Conservation (phyloP, 352 stramenopile species). For the Phytopythium helicoides region DNA sequence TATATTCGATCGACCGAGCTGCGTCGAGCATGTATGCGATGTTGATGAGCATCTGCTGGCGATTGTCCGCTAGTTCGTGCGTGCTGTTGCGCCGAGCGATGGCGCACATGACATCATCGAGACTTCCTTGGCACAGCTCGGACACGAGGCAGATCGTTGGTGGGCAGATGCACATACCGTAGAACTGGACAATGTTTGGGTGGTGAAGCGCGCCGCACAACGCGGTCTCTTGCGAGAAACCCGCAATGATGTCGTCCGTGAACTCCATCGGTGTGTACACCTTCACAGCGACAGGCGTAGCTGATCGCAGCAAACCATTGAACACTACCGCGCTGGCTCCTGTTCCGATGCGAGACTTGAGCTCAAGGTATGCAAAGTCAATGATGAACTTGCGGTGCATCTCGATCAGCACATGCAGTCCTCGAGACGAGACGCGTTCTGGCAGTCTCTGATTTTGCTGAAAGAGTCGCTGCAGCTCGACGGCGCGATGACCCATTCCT, state of each 20-base stretch:
- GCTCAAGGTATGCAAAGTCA: slow-evolving; percentile 60
- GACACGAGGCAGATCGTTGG: slow-evolving; percentile 68
- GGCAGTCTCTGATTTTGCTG: slow-evolving; percentile 41
- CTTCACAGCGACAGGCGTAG: slow-evolving; percentile 57
- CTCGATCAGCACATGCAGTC: slow-evolving; percentile 63
- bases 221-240: slow-evolving; percentile 58
- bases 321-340: slow-evolving; percentile 51
- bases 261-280: slow-evolving; percentile 66
- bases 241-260: slow-evolving; percentile 50
- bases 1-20: slow-evolving; percentile 59
- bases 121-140: slow-evolving; percentile 58
- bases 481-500: slow-evolving; percentile 44
- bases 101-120: slow-evolving; percentile 51
- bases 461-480: slow-evolving; percentile 39
- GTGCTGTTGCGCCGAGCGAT: slow-evolving; percentile 24
- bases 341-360: slow-evolving; percentile 50
- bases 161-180: slow-evolving; percentile 61
- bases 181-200: slow-evolving; percentile 64
- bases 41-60: slow-evolving; percentile 57
- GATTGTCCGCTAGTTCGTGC: slow-evolving; percentile 28
- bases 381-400: slow-evolving; percentile 78
- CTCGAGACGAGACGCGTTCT: slow-evolving; percentile 52
- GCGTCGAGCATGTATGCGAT: slow-evolving; percentile 66
- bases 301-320: slow-evolving; percentile 42
- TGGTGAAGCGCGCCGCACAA: slow-evolving; percentile 55